phyloP scores from a whole-genome alignment of 116 monocot species.

The Phalaenopsis hybrid region DNA sequence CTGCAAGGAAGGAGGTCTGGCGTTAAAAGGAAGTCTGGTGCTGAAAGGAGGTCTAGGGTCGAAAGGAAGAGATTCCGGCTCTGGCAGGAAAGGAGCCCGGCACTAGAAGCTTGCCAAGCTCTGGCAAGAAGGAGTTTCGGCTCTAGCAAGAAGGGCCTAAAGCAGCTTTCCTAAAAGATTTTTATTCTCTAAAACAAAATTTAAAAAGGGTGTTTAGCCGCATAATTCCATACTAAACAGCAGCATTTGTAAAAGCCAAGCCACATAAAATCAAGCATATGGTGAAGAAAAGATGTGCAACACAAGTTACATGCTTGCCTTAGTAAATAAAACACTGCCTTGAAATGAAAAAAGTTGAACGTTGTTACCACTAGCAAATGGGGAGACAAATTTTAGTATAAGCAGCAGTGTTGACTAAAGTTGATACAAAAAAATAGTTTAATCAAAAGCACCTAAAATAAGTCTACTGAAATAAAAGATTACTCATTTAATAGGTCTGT shows the following conservation, averaged over 20 bases:
- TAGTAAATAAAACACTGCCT: neutral
- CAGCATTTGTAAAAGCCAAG: neutral
- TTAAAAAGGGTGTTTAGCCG: neutral
- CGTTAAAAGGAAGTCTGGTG: too few relatives aligned
- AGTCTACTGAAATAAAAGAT: neutral
- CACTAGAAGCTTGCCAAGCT: too few relatives aligned
- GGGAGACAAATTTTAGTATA: neutral
- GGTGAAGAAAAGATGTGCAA: neutral
- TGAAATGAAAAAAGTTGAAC: neutral
- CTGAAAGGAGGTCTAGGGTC: too few relatives aligned
- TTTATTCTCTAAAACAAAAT: neutral
- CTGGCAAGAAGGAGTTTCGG: too few relatives aligned
- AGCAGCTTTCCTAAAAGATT: neutral
- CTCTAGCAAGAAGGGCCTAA: neutral
- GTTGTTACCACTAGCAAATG: neutral
- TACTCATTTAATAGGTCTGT: neutral
- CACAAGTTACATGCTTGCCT: neutral
- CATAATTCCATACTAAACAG: neutral
- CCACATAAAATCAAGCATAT: neutral
- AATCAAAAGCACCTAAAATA: neutral
- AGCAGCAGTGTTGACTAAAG: neutral
- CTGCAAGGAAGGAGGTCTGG: too few relatives aligned
- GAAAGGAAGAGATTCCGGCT: too few relatives aligned
- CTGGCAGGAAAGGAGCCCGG: too few relatives aligned
- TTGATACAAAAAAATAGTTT: neutral